Percentiles rank a stretch among this genome's conserved stretches.
phyloP scores from a whole-genome alignment of 1,284 basidiomycete genomes.

The Hypsizygus ulmarius region DNA sequence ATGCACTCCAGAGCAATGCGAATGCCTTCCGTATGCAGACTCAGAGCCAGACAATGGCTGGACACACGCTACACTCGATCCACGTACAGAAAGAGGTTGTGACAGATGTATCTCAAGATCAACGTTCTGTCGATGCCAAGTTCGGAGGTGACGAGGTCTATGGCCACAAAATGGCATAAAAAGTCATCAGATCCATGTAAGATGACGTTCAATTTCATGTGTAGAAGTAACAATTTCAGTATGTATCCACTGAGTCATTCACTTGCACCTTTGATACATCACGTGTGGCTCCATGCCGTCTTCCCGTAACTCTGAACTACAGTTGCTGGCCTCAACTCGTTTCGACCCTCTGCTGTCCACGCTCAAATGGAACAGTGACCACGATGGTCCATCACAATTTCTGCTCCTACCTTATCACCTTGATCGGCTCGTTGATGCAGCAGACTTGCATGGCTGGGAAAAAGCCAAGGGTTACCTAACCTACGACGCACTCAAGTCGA shows the following conservation, averaged over 20 bases:
- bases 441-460: slow-evolving; percentile 49
- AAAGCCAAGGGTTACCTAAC: slow-evolving; percentile 33
- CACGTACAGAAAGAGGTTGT: slow-evolving; percentile 35
- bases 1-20: slow-evolving; percentile 3
- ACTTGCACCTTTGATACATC: no score
- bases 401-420: slow-evolving; percentile 58
- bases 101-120: slow-evolving; percentile 23
- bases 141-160: slow-evolving; percentile 20
- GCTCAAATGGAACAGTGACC: slow-evolving; percentile 55
- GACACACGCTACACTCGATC: slow-evolving; percentile 29
- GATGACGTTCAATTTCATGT: background rate
- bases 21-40: slow-evolving; percentile 33
- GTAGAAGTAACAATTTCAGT: background rate
- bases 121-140: slow-evolving; percentile 27
- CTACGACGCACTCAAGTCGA: slow-evolving; percentile 35
- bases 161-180: slow-evolving; percentile 13
- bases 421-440: slow-evolving; percentile 53
- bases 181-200: background rate
- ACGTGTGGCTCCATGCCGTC: slow-evolving; percentile 9
- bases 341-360: slow-evolving; percentile 51
- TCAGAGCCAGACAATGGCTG: slow-evolving; percentile 26
- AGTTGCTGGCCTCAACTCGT: slow-evolving; percentile 53
- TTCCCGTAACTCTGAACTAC: background rate
- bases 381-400: slow-evolving; percentile 51
- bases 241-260: no score